phyloP scores from a whole-genome alignment of 2,329 filamentous ascomycete genomes.

The Paraconiothyrium sp. region DNA sequence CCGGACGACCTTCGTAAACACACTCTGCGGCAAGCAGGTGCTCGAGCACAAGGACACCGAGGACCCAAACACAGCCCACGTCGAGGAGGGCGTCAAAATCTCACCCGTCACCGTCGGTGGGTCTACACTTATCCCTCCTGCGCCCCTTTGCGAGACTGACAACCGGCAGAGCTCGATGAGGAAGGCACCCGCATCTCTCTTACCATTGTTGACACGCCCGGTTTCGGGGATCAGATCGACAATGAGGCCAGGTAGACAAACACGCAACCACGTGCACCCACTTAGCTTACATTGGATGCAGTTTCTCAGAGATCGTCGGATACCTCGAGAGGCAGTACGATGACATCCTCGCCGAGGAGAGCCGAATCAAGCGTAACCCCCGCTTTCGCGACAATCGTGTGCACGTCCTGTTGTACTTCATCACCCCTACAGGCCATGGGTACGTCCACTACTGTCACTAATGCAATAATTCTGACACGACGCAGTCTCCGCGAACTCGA shows the following conservation, averaged over 20 bases:
- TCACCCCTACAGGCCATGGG: conserved; percentile 97
- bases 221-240: conserved; percentile 98
- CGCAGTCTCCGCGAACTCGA: conserved; percentile 93
- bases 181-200: conserved; percentile 98
- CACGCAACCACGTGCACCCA: neutral
- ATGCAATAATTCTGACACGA: conserved; percentile 26
- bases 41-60: conserved; percentile 92
- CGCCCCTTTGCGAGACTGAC: conserved; percentile 18
- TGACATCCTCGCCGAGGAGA: conserved; percentile 98
- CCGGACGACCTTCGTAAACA: conserved; percentile 99
- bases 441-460: conserved; percentile 55
- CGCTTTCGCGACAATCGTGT: conserved; percentile 99
- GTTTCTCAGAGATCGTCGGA: conserved; percentile 96
- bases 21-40: conserved; percentile 94
- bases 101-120: conserved; percentile 97
- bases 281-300: conserved; percentile 53
- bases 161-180: conserved; percentile 86
- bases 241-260: conserved; percentile 88
- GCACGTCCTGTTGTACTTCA: conserved; percentile 98
- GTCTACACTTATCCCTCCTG: conserved; percentile 41
- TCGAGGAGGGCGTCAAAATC: conserved; percentile 98
- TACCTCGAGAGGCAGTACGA: conserved; percentile 99
- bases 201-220: conserved; percentile 97
- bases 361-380: conserved; percentile 99
- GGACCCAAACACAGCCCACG: conserved; percentile 84